Evolutionary conservation across 1,284 basidiomycete genomes (phyloP).

Genomic region (Sanghuangporus sanghuang): DNA sequence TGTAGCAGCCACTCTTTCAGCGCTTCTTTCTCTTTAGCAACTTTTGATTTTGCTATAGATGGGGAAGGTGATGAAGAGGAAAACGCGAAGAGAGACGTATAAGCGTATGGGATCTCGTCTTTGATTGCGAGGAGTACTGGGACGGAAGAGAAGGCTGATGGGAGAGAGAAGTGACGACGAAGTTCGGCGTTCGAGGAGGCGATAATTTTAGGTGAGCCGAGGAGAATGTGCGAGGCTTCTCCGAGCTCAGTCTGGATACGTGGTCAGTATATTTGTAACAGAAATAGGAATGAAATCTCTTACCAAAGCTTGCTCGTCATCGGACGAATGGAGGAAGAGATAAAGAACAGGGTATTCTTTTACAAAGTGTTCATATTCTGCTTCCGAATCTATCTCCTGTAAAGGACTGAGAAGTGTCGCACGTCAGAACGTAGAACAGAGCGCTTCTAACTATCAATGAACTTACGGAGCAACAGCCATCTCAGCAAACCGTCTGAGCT

Average conservation of each 20-base stretch:
- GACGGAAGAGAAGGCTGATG: constrained; percentile 29
- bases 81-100: constrained; percentile 36
- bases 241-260: constrained; percentile 38
- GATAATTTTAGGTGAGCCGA: constrained; percentile 68
- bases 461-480: constrained; percentile 63
- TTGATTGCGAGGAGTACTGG: constrained; percentile 76
- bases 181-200: constrained; percentile 43
- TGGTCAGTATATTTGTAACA: constrained; percentile 4
- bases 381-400: constrained; percentile 40
- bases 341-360: constrained; percentile 63
- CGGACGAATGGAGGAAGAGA: constrained; percentile 59
- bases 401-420: constrained; percentile 35
- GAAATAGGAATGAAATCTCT: constrained; percentile 16
- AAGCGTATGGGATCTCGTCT: constrained; percentile 46
- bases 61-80: constrained; percentile 22
- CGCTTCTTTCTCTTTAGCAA: neutral
- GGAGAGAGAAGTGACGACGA: constrained; percentile 49
- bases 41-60: constrained; percentile 23
- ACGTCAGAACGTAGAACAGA: constrained; percentile 11
- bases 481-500: constrained; percentile 65
- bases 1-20: constrained; percentile 49
- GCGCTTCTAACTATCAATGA: neutral
- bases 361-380: constrained; percentile 48
- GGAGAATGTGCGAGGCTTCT: constrained; percentile 49
- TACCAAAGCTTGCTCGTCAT: constrained; percentile 40